Evolutionary conservation across 495 filamentous ascomycete genomes (phyloP).

Genomic region (Aspergillus cristatus): DNA sequence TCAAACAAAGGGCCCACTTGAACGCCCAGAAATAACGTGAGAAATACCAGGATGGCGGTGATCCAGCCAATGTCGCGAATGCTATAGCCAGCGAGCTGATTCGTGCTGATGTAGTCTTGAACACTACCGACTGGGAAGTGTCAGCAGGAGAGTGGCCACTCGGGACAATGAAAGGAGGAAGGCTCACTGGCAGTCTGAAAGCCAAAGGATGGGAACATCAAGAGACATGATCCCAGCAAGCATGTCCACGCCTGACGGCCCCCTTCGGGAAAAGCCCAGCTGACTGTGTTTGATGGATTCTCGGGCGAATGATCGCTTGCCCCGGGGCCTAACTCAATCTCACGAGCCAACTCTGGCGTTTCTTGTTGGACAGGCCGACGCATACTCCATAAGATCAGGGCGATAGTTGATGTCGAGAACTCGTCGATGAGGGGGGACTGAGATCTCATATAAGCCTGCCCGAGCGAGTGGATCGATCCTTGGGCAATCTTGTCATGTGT

Average conservation of each 20-base stretch:
- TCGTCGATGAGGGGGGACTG: too few species aligned
- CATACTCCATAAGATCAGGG: too few species aligned
- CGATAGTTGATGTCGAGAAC: too few species aligned
- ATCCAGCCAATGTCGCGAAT: conserved; percentile 57
- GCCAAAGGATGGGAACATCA: conserved; percentile 56
- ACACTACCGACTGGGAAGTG: conserved; percentile 45
- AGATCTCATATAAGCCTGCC: too few species aligned
- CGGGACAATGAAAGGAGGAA: background rate
- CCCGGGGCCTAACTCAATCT: too few species aligned
- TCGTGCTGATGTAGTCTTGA: conserved; percentile 50
- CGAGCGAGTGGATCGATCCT: too few species aligned
- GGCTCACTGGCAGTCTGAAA: conserved; percentile 32
- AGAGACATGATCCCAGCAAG: conserved; percentile 50
- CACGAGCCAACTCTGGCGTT: too few species aligned
- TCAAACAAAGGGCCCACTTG: conserved; percentile 64
- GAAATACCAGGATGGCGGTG: conserved; percentile 51
- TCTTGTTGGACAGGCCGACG: too few species aligned
- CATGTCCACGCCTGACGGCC: conserved; percentile 53
- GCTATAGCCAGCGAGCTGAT: conserved; percentile 48
- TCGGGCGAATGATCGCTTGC: too few species aligned
- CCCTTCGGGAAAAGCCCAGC: conserved; percentile 48
- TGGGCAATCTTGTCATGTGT: too few species aligned
- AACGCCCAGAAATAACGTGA: conserved; percentile 55
- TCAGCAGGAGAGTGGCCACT: background rate
- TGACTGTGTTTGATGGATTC: too few species aligned